Conservation (phyloP, 2,329 filamentous ascomycete species). For the Sporothrix inflata region DNA sequence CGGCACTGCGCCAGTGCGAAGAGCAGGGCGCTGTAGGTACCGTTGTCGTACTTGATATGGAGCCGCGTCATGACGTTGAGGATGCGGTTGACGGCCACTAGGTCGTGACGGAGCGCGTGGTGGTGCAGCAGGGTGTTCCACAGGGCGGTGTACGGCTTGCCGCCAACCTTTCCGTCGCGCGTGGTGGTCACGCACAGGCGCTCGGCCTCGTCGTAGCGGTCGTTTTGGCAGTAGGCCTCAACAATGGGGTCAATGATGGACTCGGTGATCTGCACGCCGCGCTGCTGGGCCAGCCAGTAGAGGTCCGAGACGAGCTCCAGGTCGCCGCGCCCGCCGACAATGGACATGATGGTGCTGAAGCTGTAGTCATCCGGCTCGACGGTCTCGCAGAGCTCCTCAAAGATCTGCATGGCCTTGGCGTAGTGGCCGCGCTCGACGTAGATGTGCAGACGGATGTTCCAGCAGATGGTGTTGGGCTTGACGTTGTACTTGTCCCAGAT, state of each 20-base stretch:
- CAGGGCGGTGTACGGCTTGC: constrained; percentile 55
- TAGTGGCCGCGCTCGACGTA: constrained; percentile 69
- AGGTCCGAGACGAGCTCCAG: constrained; percentile 68
- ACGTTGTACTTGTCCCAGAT: constrained; percentile 60
- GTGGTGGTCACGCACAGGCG: constrained; percentile 61
- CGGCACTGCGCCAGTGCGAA: constrained; percentile 53
- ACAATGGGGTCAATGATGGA: constrained; percentile 68
- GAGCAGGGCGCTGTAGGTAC: constrained; percentile 56
- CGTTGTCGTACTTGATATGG: constrained; percentile 52
- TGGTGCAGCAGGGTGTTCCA: constrained; percentile 80
- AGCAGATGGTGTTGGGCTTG: constrained; percentile 62
- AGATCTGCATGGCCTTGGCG: constrained; percentile 64
- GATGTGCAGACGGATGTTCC: constrained; percentile 78
- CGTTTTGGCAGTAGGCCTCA: constrained; percentile 66
- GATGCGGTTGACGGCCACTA: constrained; percentile 53
- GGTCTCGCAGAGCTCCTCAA: constrained; percentile 59
- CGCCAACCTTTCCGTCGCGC: constrained; percentile 50
- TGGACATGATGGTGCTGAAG: constrained; percentile 73
- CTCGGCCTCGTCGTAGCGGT: constrained; percentile 58
- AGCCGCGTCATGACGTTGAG: constrained; percentile 54
- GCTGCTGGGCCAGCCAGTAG: constrained; percentile 60
- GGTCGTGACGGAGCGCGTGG: constrained; percentile 64
- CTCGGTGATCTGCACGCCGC: constrained; percentile 53
- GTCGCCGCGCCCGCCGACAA: constrained; percentile 74
- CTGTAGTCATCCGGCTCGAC: constrained; percentile 64